A percentile compares a stretch with the other conserved stretches of the same genome.
Evolutionary conservation across 345 rosid genomes (phyloP).

Genomic region (Eucalyptus leucophloia): DNA sequence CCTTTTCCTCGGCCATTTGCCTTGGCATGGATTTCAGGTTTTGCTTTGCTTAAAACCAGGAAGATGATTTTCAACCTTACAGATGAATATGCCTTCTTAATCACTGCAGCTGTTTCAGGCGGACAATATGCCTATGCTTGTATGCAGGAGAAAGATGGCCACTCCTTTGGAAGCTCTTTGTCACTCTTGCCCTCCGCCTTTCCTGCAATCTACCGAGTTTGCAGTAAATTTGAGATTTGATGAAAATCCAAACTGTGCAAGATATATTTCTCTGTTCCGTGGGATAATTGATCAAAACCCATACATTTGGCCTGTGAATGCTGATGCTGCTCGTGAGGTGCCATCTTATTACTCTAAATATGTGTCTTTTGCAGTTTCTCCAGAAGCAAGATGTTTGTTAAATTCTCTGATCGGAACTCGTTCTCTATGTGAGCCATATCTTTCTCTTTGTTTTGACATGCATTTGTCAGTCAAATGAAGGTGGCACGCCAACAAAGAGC

Average conservation of each 20-base stretch:
- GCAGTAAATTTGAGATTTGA: not conserved
- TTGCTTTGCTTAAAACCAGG: not conserved
- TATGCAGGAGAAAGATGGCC: not conserved
- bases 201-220: not conserved
- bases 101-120: not conserved
- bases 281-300: not conserved
- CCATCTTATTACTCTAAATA: not conserved
- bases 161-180: not conserved
- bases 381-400: not conserved
- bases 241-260: not conserved
- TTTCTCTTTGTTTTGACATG: not conserved
- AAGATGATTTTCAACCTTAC: not conserved
- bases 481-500: not conserved
- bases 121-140: not conserved
- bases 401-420: not conserved
- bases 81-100: not conserved
- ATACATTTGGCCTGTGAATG: not conserved
- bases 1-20: not conserved
- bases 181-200: not conserved
- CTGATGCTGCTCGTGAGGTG: not conserved
- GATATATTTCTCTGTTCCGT: not conserved
- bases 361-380: not conserved
- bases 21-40: conserved; percentile 1
- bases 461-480: not conserved
- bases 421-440: not conserved